Percentiles rank a stretch among this genome's conserved stretches.
Conservation (phyloP, 73 alveolate genomes). For the Symbiodinium natans region DNA sequence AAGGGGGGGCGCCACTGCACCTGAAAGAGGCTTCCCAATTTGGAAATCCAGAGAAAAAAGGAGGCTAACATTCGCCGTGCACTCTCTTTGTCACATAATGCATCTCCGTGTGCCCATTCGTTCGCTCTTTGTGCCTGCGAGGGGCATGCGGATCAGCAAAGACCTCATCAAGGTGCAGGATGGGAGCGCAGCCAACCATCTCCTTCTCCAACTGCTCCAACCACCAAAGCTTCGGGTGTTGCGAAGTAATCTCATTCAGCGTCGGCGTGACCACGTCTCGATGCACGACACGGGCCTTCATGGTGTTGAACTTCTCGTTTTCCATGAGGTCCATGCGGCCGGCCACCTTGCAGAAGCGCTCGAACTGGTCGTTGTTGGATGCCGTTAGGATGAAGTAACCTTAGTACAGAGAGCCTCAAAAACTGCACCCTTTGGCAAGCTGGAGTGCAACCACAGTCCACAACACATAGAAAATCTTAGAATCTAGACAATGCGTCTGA, state of each 20-base stretch:
- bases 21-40: too few species aligned
- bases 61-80: too few species aligned
- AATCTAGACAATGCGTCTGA: too few species aligned
- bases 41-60: too few species aligned
- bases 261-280: constrained; percentile 66
- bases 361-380: constrained; percentile 92
- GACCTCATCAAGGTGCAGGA: constrained; percentile 84
- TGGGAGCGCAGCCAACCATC: constrained; percentile 94
- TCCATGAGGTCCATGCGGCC: constrained; percentile 72
- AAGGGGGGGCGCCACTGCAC: too few species aligned
- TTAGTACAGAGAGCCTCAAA: background rate
- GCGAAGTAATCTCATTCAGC: constrained; percentile 75
- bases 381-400: constrained; percentile 93
- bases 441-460: background rate
- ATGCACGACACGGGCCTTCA: constrained; percentile 26
- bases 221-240: constrained; percentile 83
- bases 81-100: too few species aligned
- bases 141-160: constrained; percentile 86
- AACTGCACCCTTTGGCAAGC: too few species aligned
- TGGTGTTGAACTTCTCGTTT: constrained; percentile 73
- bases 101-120: too few species aligned
- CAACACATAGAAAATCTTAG: background rate
- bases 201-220: constrained; percentile 77
- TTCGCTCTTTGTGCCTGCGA: too few species aligned
- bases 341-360: constrained; percentile 94